Base-by-base conservation (phyloP, 2,329 filamentous ascomycete genomes). In the Neonectria hederae region DNA sequence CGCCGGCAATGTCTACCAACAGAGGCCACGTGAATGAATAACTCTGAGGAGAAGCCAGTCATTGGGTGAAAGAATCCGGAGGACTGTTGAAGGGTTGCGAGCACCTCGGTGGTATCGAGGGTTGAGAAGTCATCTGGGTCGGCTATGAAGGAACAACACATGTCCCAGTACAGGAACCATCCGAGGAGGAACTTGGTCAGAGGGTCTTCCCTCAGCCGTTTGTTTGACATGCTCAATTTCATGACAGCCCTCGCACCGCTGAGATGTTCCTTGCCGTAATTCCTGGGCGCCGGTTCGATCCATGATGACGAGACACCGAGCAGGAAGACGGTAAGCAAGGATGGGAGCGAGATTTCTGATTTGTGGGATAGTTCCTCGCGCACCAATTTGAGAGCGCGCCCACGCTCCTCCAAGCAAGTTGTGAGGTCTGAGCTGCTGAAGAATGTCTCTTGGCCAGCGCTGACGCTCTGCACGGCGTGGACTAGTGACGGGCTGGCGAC, bases 151-250 rank as follows among this genome's bases (percentile, higher is more conserved):
- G 54, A n/a, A 7, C 54, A 56, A 11, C 42, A 21, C 54, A 56
- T 56, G 9, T 56, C 54, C 54, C 54, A 56, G 5, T 56, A 56
- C 10, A 56, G n/a, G 11, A 48, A 56, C 54, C 54, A 56, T 8
- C 54, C 54, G 2, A 56, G 17, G 7, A 56, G 22, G 26, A 48
- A 56, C 24, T 35, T 26, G 1, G 24, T 19, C 13, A 56, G 28
- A 6, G 42, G 42, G 28, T 48, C 21, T n/a, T 48, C 14, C 28
- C 21, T n/a, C 21, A 48, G 24, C n/a, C n/a, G n/a, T n/a, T n/a
- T n/a, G n/a, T n/a, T n/a, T n/a, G n/a, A n/a, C n/a, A n/a, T n/a
- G n/a, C n/a, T n/a, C n/a, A n/a, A n/a, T n/a, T n/a, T n/a, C n/a
- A n/a, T n/a, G n/a, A n/a, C n/a, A 24, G 11, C 11, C 14, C 28